Evolutionary conservation across 176 grass and related monocot species (phyloP), one percentile per base, ranked within the genome.

Genomic region (Cenchrus purpureus): DNA sequence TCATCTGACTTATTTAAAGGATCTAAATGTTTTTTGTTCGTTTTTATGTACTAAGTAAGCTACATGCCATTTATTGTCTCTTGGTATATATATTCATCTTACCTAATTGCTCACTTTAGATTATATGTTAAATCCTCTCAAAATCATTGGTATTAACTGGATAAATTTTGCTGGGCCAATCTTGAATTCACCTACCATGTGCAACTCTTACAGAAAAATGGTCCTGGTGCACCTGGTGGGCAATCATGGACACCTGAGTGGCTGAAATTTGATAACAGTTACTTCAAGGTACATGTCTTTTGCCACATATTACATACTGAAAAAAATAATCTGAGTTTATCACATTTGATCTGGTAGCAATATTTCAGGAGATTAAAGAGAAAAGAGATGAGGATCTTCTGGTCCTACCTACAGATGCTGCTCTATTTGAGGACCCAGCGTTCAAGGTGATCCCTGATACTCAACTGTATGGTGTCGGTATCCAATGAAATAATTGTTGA

Each of bases 241-340:
- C 97, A 99, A 73, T 99, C 97, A 62, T 99, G 97, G 97, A 99
- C 97, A n/a, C 76, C 61, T 53, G 89, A 92, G 55, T 99, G 97
- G 94, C 86, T 99, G 67, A 94, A 89, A 73, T 97, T 99, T 77
- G 97, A 99, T 51, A 96, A 99, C 79, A 99, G 84, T 80, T 99
- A 96, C 74, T 99, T 96, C 88, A 99, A 81, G 82, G 97, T 97
- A 74, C 2, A 22, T 68, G 45, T 15, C 31, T 78, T 58, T 81
- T 52, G 7, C 7, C 37, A 65, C 62, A 66, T 84, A 62, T 32
- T 62, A 54, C 70, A 60, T 80, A 11, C 44, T 85, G 46, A 31
- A 52, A 64, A 64, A 82, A 46, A 80, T 78, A 16, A 60, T 83
- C 15, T 22, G 44, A 55, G 71, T 86, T 54, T 45, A 28, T 86